A percentile compares a stretch with the other conserved stretches of the same genome.
phyloP scores from a whole-genome alignment of 202 grass and related monocot species.

The Zizania palustris region DNA sequence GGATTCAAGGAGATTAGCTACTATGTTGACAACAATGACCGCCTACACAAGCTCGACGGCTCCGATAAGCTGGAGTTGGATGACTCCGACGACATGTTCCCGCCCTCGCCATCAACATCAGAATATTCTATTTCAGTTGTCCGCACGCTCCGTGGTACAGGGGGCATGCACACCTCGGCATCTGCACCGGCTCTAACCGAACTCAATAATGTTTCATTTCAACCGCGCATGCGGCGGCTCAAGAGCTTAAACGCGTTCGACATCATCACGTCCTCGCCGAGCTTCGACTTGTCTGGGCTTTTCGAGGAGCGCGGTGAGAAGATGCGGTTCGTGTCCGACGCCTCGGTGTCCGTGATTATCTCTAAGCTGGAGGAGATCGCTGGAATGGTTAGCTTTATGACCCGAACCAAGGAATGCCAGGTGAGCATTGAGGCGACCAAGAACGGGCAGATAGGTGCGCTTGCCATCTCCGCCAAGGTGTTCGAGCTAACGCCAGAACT shows the following conservation, averaged over 20 bases:
- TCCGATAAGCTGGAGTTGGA: neutral
- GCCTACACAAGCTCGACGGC: conserved; percentile 34
- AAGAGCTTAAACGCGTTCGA: conserved; percentile 76
- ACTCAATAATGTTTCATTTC: neutral
- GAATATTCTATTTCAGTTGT: neutral
- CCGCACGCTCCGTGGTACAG: neutral
- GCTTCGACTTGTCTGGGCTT: conserved; percentile 66
- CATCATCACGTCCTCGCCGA: conserved; percentile 64
- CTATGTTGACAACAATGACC: conserved; percentile 55
- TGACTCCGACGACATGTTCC: neutral
- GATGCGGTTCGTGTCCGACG: conserved; percentile 52
- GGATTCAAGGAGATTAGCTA: conserved; percentile 52
- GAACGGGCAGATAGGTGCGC: conserved; percentile 58
- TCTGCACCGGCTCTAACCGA: conserved; percentile 50
- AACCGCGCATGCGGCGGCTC: conserved; percentile 38
- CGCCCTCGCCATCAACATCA: neutral
- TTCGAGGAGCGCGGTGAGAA: conserved; percentile 71
- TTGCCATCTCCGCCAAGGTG: conserved; percentile 58
- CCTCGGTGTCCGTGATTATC: conserved; percentile 51
- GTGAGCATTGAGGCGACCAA: conserved; percentile 56
- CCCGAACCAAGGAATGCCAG: conserved; percentile 55
- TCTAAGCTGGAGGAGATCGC: conserved; percentile 66
- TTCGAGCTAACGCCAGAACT: conserved; percentile 63
- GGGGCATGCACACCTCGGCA: conserved; percentile 38
- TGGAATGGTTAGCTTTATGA: conserved; percentile 49